These are phyloP conservation scores for Claviceps sorghi DNA, from an alignment of 2,329 filamentous ascomycete genomes.

Conservation along the genomic window DNA sequence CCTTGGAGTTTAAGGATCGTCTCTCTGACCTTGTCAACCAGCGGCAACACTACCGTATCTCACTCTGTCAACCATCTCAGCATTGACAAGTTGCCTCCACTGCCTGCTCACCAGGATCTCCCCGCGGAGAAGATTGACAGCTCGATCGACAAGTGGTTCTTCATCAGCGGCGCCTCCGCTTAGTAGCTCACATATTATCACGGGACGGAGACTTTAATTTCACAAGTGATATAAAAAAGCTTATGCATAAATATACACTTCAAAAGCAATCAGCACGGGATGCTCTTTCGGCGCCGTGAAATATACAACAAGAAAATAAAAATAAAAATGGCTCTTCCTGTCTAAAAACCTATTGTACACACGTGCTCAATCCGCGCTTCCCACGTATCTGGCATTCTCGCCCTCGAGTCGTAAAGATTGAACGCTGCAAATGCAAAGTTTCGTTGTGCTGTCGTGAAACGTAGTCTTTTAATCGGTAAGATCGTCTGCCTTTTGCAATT, in stretches of 20 bases:
- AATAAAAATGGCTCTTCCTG: background rate
- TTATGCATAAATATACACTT: background rate
- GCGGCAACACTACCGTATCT: constrained; percentile 64
- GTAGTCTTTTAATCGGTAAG: constrained; percentile 34
- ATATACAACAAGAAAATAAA: constrained; percentile 18
- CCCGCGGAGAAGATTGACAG: constrained; percentile 78
- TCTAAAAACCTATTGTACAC: constrained; percentile 8
- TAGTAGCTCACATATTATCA: constrained; percentile 28
- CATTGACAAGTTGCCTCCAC: constrained; percentile 54
- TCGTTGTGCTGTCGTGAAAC: constrained; percentile 8
- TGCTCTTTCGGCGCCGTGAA: constrained; percentile 4
- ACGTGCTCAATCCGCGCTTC: constrained; percentile 7
- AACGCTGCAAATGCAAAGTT: constrained; percentile 20
- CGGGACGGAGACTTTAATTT: background rate
- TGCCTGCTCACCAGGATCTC: constrained; percentile 69
- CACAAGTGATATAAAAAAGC: constrained; percentile 2
- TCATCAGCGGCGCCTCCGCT: constrained; percentile 91
- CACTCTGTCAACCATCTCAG: constrained; percentile 61
- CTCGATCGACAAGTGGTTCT: constrained; percentile 99
- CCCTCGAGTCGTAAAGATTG: constrained; percentile 1
- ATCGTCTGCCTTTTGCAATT: constrained; percentile 69
- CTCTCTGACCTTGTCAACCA: constrained; percentile 25
- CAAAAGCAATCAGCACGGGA: constrained; percentile 4
- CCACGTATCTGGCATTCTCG: background rate
- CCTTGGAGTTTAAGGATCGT: background rate